Evolutionary conservation across 257 asterid species (phyloP).

Genomic region (Solanum commersonii): DNA sequence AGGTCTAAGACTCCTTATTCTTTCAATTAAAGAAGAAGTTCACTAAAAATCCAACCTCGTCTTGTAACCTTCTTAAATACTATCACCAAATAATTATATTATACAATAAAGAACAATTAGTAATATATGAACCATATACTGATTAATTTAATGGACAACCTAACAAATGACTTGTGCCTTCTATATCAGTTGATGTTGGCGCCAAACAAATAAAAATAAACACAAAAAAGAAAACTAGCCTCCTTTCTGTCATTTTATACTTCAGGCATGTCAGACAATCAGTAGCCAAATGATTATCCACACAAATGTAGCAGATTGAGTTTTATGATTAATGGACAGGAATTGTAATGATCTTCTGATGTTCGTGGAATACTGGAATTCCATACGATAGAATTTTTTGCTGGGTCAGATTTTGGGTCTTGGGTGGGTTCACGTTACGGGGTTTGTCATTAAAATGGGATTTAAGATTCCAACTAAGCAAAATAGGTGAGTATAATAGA

Average conservation of each 20-base stretch:
- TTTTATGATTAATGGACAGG: not conserved
- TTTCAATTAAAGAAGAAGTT: not conserved
- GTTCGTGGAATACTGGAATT: not conserved
- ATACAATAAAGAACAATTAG: not conserved
- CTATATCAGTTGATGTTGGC: not conserved
- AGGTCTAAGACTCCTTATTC: not conserved
- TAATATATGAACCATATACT: not conserved
- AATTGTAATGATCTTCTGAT: not conserved
- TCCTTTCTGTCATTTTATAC: not conserved
- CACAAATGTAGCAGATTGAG: not conserved
- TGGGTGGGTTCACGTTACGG: not conserved
- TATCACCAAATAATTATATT: not conserved
- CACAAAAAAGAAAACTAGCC: not conserved
- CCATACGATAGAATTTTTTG: not conserved
- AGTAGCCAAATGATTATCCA: not conserved
- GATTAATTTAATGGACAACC: not conserved
- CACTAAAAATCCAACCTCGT: not conserved
- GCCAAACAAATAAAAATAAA: not conserved
- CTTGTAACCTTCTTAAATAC: not conserved
- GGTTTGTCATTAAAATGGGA: not conserved
- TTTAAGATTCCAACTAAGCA: not conserved
- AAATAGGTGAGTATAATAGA: not conserved
- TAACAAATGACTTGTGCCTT: not conserved
- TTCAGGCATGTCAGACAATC: not conserved
- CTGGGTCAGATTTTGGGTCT: not conserved